Evolutionary conservation across 306 rosid species (phyloP), one percentile per base, ranked within the genome.

Genomic region (Leucaena leucocephala): DNA sequence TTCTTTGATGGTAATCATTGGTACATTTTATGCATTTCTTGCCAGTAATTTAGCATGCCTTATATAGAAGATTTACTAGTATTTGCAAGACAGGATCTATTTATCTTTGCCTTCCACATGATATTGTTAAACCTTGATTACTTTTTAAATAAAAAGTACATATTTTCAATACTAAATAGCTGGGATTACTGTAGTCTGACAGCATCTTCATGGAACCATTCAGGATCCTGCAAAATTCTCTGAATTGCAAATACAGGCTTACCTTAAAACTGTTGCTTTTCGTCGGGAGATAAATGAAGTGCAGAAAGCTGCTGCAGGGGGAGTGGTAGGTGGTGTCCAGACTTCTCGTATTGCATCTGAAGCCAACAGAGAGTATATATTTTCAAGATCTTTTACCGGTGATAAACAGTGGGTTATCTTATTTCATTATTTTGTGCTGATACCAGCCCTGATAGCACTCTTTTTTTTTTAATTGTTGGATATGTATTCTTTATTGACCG

Each of bases 261-360:
- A 94, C 82, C 97, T 94, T 76, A 94, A 94, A 87, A 91, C 97
- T 82, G 98, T 94, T 82, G 91, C 98, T 86, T 92, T 94, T 82
- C 97, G 98, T 27, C 92, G 97, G 57, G 98, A 94, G 88, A 94
- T 94, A 75, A 84, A 92, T 86, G 88, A 81, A 86, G 97, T 92
- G 80, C 98, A 94, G 87, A 94, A 94, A 84, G 86, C 90, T 77
- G 92, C 98, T 71, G 57, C 87, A 68, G 98, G 98, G 55, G 83
- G 93, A 67, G 97, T 91, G 57, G 91, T 92, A 72, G 93, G 80
- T 72, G 98, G 98, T 71, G 87, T 94, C 62, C 97, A 91, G 62
- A 91, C 95, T 77, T 94, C 98, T 42, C 85, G 97, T 74, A 91
- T 94, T 43, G 98, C 97, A 75, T 94, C 98, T 75, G 97, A 94